These are phyloP conservation scores for Cyberlindnera mississippiensis DNA, from an alignment of 805 yeast species.

Conservation along the genomic window DNA sequence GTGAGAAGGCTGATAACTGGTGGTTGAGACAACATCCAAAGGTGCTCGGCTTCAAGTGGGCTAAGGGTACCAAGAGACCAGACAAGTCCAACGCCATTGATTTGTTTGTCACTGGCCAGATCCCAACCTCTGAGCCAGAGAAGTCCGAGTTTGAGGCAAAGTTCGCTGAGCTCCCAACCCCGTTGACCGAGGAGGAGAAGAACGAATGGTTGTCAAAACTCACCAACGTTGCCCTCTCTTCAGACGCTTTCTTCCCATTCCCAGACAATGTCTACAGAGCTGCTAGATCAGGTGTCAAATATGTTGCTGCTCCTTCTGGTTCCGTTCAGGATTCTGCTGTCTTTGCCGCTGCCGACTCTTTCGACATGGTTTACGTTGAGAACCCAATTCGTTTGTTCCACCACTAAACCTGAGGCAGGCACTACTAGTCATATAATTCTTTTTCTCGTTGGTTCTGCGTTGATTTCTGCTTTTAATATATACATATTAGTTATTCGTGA, in stretches of 20 bases:
- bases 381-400: conserved; percentile 98
- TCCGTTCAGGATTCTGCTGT: conserved; percentile 98
- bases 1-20: conserved; percentile 99
- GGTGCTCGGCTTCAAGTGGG: conserved; percentile 93
- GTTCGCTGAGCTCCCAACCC: conserved; percentile 78
- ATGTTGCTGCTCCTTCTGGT: conserved; percentile 95
- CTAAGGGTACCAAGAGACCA: conserved; percentile 96
- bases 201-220: conserved; percentile 80
- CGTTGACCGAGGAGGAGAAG: conserved; percentile 79
- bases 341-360: conserved; percentile 90
- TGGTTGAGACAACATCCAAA: conserved; percentile 99
- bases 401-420: conserved; percentile 44
- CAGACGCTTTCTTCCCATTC: conserved; percentile 99
- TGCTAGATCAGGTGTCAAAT: conserved; percentile 93
- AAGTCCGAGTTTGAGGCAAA: conserved; percentile 87
- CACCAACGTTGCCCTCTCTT: conserved; percentile 83
- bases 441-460: background rate
- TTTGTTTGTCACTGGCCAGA: conserved; percentile 84
- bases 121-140: conserved; percentile 91
- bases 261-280: conserved; percentile 99
- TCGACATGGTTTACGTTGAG: conserved; percentile 88
- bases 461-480: conserved; percentile 3
- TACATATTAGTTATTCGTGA: background rate
- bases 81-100: conserved; percentile 98
- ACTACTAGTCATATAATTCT: background rate